Conservation (phyloP, 768 basidiomycete species). For the Mycena filopes region DNA sequence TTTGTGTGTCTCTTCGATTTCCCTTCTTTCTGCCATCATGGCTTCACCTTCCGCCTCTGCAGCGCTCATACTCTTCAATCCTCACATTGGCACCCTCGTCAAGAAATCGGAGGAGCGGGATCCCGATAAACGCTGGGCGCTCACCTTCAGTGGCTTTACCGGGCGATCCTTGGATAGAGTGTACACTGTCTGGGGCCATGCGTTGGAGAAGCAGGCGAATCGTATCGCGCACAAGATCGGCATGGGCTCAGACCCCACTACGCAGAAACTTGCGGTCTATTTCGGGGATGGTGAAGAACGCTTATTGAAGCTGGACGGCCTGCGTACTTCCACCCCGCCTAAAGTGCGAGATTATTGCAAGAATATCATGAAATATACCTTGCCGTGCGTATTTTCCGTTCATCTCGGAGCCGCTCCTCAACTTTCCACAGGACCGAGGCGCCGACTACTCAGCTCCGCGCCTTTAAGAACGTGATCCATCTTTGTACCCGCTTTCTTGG, state of each 20-base stretch:
- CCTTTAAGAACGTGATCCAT: not conserved
- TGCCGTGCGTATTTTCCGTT: not conserved
- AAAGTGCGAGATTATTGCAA: not conserved
- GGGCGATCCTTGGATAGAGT: no score
- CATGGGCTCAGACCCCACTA: not conserved
- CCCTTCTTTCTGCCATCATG: no score
- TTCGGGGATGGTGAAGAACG: conserved; percentile 4
- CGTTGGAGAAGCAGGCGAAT: no score
- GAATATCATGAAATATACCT: not conserved
- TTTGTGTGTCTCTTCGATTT: no score
- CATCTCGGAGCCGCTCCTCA: not conserved
- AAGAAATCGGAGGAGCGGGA: no score
- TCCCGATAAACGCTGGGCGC: no score
- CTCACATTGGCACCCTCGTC: no score
- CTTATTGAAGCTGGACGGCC: not conserved
- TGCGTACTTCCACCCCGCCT: not conserved
- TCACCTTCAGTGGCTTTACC: no score
- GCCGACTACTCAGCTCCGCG: not conserved
- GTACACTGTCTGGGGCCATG: no score
- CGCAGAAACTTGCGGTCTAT: not conserved
- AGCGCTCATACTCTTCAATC: no score
- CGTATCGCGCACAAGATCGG: not conserved
- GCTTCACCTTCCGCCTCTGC: no score
- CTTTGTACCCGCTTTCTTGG: not conserved
- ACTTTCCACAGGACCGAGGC: not conserved